Evolutionary conservation across 495 filamentous ascomycete genomes (phyloP), one percentile per base, ranked within the genome.

Genomic region (Xanthoparmelia taractica): DNA sequence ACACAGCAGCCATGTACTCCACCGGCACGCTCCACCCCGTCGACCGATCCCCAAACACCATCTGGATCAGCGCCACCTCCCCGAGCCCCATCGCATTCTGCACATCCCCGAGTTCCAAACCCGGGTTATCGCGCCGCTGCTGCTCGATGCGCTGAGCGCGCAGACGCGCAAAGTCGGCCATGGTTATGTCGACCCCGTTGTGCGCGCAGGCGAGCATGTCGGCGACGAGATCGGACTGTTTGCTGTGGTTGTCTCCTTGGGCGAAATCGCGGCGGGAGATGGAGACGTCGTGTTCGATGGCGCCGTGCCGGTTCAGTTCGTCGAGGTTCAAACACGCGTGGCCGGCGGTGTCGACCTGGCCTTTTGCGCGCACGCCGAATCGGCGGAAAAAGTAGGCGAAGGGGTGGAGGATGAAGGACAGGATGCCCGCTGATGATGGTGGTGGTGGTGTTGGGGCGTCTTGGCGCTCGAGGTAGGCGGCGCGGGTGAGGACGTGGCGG

Each of bases 231-330:
- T 71, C 68, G 2, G 52, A 40, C 37, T 74, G 70, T 4, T 13
- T 15, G 11, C 65, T 52, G 27, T 65, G 33, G 43, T 68, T 68
- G 61, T 72, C 72, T 0, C 68, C 71, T 34, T 72, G 70, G 7
- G 65, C 61, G 15, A 29, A 15, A 63, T 76, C 74, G 4, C 65
- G 65, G 1, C 73, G 67, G 2, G 67, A 72, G 3, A 74, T 60
- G 8, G 73, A 74, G 69, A 74, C 67, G 60, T 76, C 73, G 59
- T 76, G 73, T 63, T 74, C 73, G 50, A 74, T 63, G 2, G 59
- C 66, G 60, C 64, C 64, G 38, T 67, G 73, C 0, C 41, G 63
- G 36, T 52, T 70, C 17, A 76, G 63, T 50, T 73, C 68, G 59
- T 74, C 71, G 34, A 76, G 69, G 61, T 73, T 63, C 8, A 76